Base-by-base conservation (phyloP, 306 rosid genomes). In the Sicyos edulis region DNA sequence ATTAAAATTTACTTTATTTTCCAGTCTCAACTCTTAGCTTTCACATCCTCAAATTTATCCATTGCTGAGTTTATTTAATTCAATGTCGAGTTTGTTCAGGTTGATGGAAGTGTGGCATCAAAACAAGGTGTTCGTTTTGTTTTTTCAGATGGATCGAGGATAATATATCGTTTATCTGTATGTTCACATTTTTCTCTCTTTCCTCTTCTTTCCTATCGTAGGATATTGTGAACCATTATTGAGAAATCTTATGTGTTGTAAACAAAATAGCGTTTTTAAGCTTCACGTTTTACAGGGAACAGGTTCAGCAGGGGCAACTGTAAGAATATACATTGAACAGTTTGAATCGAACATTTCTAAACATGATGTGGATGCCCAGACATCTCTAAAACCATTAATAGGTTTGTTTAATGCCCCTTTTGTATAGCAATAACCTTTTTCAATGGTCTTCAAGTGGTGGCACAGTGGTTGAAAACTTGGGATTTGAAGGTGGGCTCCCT, bases 291-390 rank as follows among this genome's bases (percentile, higher is more conserved):
- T 73, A 76, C 85, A 95, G 99, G 99, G 96, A 61, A 95, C 99
- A 0, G 99, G 99, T 77, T 95, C 97, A 61, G 96, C 99, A 2
- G 99, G 99, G 50, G 99, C 99, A 58, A 95, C 99, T 17, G 79
- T 91, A 65, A 80, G 97, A 86, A 86, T 91, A 56, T 95, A 95
- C 81, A 89, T 91, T 19, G 99, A 95, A 70, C 97, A 95, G 78
- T 95, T 86, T 32, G 97, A 95, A 83, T 82, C 88, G 3, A 88
- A 91, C 79, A 80, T 21, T 69, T 83, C 95, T 62, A 91, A 89
- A 79, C 99, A 91, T 45, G 89, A 91, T 13, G 66, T 66, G 65
- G 99, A 95, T 77, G 99, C 99, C 84, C 99, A 95, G 77, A 76
- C 55, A 60, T 96, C 96, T 62, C 78, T 95, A 65, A 89, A 87